phyloP scores from a whole-genome alignment of 306 rosid genomes.

The Rubus parviflorus region DNA sequence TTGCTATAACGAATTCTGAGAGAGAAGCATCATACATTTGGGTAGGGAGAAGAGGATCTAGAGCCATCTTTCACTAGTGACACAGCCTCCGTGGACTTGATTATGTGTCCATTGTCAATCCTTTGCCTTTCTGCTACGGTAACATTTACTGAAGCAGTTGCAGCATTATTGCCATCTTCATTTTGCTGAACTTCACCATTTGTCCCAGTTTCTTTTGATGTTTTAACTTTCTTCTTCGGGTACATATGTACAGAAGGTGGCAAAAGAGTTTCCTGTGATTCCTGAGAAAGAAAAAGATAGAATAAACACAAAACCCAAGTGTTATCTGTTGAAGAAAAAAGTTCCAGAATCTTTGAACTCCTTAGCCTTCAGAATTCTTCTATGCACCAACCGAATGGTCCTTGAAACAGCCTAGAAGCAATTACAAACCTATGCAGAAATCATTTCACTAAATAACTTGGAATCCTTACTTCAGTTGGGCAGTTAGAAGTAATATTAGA shows the following conservation, averaged over 20 bases:
- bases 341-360: neutral
- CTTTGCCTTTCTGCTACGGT: slow-evolving; percentile 33
- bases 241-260: slow-evolving; percentile 74
- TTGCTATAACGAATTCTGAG: neutral
- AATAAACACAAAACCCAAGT: neutral
- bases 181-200: slow-evolving; percentile 54
- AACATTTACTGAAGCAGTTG: slow-evolving; percentile 29
- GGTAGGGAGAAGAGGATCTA: slow-evolving; percentile 57
- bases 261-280: slow-evolving; percentile 71
- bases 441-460: neutral
- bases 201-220: slow-evolving; percentile 39
- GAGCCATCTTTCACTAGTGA: slow-evolving; percentile 37
- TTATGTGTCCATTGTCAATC: slow-evolving; percentile 28
- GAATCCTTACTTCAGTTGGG: neutral
- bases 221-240: slow-evolving; percentile 55
- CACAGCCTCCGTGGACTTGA: slow-evolving; percentile 34
- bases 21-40: slow-evolving; percentile 50
- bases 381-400: neutral
- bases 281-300: slow-evolving; percentile 47
- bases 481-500: neutral
- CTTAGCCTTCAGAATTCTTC: neutral
- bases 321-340: neutral
- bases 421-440: neutral
- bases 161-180: slow-evolving; percentile 30
- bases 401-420: neutral